Evolutionary conservation across 2,329 filamentous ascomycete species (phyloP).

Genomic region (Hypoxylon sp.): DNA sequence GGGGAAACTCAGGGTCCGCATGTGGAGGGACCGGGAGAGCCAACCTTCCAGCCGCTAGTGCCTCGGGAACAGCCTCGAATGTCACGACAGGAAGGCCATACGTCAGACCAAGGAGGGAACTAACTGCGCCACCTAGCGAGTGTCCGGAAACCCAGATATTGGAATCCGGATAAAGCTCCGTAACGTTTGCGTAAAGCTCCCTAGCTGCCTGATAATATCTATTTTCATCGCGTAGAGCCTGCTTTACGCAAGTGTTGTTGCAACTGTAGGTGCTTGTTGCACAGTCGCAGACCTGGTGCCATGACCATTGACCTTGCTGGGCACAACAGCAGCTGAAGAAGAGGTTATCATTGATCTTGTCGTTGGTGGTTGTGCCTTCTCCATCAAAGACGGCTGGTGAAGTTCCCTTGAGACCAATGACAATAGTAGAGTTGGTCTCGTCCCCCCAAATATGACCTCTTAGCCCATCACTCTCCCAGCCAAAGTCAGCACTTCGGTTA

Average conservation of each 20-base stretch:
- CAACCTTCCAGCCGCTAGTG: constrained; percentile 85
- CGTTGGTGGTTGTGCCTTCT: constrained; percentile 95
- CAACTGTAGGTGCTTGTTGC: constrained; percentile 88
- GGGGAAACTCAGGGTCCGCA: constrained; percentile 77
- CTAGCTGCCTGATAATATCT: constrained; percentile 91
- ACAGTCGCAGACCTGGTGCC: constrained; percentile 94
- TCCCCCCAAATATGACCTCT: constrained; percentile 95
- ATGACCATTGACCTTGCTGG: constrained; percentile 90
- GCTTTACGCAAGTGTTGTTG: constrained; percentile 89
- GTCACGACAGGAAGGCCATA: constrained; percentile 93
- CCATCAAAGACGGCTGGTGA: constrained; percentile 93
- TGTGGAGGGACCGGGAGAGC: constrained; percentile 89
- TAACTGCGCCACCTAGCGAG: constrained; percentile 90
- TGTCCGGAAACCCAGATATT: constrained; percentile 93
- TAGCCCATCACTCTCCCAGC: constrained; percentile 90
- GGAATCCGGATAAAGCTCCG: constrained; percentile 85
- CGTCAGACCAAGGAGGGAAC: constrained; percentile 89
- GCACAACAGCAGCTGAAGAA: constrained; percentile 99
- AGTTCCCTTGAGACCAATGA: constrained; percentile 94
- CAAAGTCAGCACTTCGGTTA: constrained; percentile 90
- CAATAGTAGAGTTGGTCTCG: constrained; percentile 84
- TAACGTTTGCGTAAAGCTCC: constrained; percentile 93
- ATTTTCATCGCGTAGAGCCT: constrained; percentile 83
- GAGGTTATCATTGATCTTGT: constrained; percentile 97
- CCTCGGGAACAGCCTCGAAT: constrained; percentile 93